Conservation (phyloP, 2,329 filamentous ascomycete species). For the Fusarium penzigii region DNA sequence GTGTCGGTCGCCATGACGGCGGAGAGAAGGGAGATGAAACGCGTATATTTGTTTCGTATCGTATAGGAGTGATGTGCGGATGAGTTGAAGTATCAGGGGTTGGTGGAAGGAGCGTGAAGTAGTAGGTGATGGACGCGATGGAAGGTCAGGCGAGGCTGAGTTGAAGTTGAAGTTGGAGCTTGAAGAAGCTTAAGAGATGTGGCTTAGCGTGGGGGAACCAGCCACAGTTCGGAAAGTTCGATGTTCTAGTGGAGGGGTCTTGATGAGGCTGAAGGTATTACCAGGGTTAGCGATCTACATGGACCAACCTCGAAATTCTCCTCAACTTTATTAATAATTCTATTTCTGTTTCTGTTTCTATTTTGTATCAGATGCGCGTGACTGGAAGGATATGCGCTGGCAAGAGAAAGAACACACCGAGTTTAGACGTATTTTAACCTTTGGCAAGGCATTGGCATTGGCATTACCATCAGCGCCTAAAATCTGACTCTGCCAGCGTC, state of each 20-base stretch:
- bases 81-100: neutral
- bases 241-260: neutral
- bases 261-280: neutral
- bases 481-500: neutral
- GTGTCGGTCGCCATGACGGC: conserved; percentile 39
- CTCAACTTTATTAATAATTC: neutral
- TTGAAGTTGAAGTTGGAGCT: neutral
- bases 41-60: neutral
- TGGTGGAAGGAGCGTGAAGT: neutral
- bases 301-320: neutral
- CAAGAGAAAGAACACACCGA: no score
- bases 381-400: no score
- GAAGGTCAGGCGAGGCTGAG: conserved; percentile 17
- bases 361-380: no score
- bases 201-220: conserved; percentile 5
- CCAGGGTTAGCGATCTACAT: neutral
- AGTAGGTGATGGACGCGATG: conserved; percentile 3
- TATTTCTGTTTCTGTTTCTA: neutral
- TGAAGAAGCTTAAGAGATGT: neutral
- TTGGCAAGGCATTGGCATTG: neutral
- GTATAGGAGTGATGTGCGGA: neutral
- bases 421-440: no score
- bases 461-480: neutral
- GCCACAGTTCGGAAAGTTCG: neutral
- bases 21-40: neutral